phyloP scores from a whole-genome alignment of 768 basidiomycete species.

The Crucibulum laeve region DNA sequence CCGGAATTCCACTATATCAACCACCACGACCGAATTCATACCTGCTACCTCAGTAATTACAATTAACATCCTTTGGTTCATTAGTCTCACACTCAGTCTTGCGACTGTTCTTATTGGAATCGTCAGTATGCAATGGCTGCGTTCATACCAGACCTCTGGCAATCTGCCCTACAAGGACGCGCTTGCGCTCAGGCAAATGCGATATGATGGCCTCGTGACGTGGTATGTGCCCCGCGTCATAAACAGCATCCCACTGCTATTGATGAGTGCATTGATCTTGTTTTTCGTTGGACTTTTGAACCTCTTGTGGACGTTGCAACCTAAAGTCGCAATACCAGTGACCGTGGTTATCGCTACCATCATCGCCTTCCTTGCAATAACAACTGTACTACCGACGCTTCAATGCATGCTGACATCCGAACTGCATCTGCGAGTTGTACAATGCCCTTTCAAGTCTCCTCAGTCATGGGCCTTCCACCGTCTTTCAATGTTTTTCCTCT shows the following conservation, averaged over 20 bases:
- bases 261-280: constrained; percentile 14
- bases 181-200: constrained; percentile 13
- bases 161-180: constrained; percentile 10
- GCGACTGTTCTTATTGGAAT: constrained; percentile 20
- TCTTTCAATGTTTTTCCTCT: too few species aligned
- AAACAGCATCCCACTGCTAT: constrained; percentile 10
- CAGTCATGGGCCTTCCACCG: constrained; percentile 11
- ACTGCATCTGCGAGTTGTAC: constrained; percentile 2
- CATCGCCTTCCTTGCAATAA: constrained; percentile 7
- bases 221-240: constrained; percentile 17
- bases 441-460: constrained; percentile 14
- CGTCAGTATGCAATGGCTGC: constrained; percentile 20
- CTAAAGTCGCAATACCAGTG: not conserved
- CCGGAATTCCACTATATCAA: constrained; percentile 5
- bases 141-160: constrained; percentile 14
- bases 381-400: constrained; percentile 8
- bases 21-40: constrained; percentile 4
- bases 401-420: constrained; percentile 8
- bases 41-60: constrained; percentile 13
- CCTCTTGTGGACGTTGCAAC: constrained; percentile 13
- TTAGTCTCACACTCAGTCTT: constrained; percentile 21
- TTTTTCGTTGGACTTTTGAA: constrained; percentile 17
- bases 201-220: constrained; percentile 13
- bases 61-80: constrained; percentile 25
- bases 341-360: constrained; percentile 8